Base-by-base conservation (phyloP, 2,329 filamentous ascomycete species). In the Cyanodermella asteris region DNA sequence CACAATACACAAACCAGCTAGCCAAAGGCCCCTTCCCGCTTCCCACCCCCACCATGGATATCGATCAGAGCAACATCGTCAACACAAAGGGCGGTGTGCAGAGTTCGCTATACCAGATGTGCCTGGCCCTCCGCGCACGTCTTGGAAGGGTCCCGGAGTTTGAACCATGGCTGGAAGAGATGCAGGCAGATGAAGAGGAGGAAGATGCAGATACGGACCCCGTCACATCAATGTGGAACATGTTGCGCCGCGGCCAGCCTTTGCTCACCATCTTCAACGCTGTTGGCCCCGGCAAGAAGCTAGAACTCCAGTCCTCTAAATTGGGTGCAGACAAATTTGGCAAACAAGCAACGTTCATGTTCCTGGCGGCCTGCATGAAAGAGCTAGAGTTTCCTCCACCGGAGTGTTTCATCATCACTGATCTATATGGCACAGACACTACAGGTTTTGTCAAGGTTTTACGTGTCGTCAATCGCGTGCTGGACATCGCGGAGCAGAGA, bases 61-160 rank as follows among this genome's bases (percentile, higher is more conserved):
- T 21, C 11, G 20, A 21, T 7, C 11, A 13, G 5, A 21, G 14
- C 20, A 93, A 91, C 49, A 91, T 97, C 47, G 91, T 97, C 59
- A 97, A 97, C 53, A 77, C 84, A 50, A 76, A 78, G 46, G 87
- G 82, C 45, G 82, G 91, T 46, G 82, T 87, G 36, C 78, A 77
- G 28, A 65, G 73, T 31, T 93, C 82, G 7, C 66, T 97, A 13
- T 97, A 91, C 50, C 84, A 94, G 50, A 91, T 91, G 47, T 94
- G 87, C 47, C 64, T 91, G 36, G 70, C 72, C 27, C 59, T 94
- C 32, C 78, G 77, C 45, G 70, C 73, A 51, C 70, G 87, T 34
- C 57, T 97, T 32, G 62, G 70, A 28, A 72, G 74, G 36, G 81
- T 94, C 6, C 81, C 81, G 4, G 74, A 67, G 30, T 93, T 94